phyloP scores from a whole-genome alignment of 2,329 filamentous ascomycete species.

The Curvularia hawaiiensis region DNA sequence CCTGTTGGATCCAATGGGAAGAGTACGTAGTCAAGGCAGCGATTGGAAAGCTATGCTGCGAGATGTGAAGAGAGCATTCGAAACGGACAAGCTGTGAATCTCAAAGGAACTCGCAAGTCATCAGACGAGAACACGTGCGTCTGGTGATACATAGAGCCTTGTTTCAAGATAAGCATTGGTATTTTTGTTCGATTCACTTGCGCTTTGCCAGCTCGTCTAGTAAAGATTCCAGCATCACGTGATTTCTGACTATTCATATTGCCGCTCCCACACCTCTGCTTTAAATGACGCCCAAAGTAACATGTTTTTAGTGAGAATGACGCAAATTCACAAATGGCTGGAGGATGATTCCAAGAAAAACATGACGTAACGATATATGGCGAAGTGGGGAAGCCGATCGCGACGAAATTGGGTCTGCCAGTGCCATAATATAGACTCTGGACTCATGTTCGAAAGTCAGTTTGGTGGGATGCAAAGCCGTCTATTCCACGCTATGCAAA shows the following conservation, averaged over 20 bases:
- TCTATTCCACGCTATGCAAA: constrained; percentile 17
- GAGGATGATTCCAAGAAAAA: not conserved
- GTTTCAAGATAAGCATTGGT: not conserved
- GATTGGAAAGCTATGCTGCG: not conserved
- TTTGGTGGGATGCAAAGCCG: not conserved
- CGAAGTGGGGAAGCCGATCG: not conserved
- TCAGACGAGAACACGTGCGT: not conserved
- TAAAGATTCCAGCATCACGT: not conserved
- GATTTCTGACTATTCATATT: not conserved
- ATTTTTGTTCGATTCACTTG: not conserved
- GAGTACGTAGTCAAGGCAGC: not conserved
- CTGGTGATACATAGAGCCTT: not conserved
- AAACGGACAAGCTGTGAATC: too few species aligned
- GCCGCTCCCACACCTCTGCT: not conserved
- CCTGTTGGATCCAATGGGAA: not conserved
- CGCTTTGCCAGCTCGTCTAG: not conserved
- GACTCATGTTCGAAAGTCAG: not conserved
- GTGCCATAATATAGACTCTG: not conserved
- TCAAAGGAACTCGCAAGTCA: not conserved
- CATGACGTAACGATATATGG: not conserved
- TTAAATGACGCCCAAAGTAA: not conserved
- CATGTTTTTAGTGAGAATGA: not conserved
- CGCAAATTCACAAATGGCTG: not conserved
- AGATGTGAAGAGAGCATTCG: too few species aligned
- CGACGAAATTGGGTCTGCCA: not conserved